phyloP scores from a whole-genome alignment of 495 filamentous ascomycete species.

The Bacidia rubella region DNA sequence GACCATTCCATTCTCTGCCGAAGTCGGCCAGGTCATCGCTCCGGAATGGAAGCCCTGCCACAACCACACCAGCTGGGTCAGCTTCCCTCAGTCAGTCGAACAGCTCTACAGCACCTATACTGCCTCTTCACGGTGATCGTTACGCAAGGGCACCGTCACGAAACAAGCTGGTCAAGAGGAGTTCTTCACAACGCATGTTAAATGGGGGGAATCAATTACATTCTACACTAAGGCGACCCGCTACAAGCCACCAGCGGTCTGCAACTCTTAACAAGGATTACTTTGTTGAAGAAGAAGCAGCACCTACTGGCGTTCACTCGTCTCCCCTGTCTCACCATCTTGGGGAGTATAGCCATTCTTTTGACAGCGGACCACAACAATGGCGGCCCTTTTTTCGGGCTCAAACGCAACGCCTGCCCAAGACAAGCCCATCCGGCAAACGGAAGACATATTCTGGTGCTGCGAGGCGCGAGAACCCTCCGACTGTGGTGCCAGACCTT shows the following conservation, averaged over 20 bases:
- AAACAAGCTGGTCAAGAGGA: constrained; percentile 85
- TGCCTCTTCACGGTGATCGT: constrained; percentile 27
- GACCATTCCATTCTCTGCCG: constrained; percentile 63
- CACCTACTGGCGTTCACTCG: constrained; percentile 6
- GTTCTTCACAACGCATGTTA: constrained; percentile 45
- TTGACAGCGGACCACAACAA: constrained; percentile 9
- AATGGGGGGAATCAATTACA: constrained; percentile 21
- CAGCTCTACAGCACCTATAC: constrained; percentile 54
- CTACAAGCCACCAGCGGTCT: constrained; percentile 76
- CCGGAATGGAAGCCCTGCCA: constrained; percentile 46
- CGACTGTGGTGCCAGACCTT: constrained; percentile 20
- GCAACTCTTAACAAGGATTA: constrained; percentile 40
- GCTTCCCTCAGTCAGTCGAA: constrained; percentile 57
- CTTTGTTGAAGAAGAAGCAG: constrained; percentile 8
- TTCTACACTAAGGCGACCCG: constrained; percentile 57
- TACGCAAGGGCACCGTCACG: constrained; percentile 38
- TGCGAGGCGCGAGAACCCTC: constrained; percentile 18
- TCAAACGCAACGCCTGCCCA: constrained; percentile 23
- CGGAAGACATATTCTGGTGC: constrained; percentile 16
- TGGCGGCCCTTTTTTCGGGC: constrained; percentile 38
- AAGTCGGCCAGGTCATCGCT: constrained; percentile 64
- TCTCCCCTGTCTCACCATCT: constrained; percentile 11
- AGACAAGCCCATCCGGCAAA: constrained; percentile 23
- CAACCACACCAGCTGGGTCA: constrained; percentile 54
- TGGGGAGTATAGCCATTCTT: constrained; percentile 4